Base-by-base conservation (phyloP, 352 stramenopile species). In the Globisporangium splendens region DNA sequence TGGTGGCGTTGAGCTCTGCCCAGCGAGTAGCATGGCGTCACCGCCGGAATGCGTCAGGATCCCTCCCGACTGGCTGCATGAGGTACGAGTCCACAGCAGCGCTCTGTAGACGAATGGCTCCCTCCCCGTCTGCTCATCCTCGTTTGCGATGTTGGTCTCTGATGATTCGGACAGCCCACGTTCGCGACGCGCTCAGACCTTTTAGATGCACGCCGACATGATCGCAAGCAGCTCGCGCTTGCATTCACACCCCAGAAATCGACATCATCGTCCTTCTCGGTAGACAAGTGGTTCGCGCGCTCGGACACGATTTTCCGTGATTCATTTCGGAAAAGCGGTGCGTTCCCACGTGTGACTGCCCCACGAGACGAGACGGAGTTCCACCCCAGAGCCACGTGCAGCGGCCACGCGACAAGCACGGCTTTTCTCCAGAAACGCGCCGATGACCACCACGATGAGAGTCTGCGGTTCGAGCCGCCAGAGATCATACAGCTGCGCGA, bases 11-110 rank as follows among this genome's bases (percentile, higher is more conserved):
- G 24, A 31, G 24, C 24, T 31, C 24, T 31, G 24, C 2, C 24
- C 5, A 2, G 24, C 24, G 24, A 31, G 24, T 5, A 13, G 15
- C n/a, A 77, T 77, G 69, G 43, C 69, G 24, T 54, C 67, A 1
- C 15, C 62, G 7, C 66, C 28, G 3, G 28, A 35, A 10, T 8
- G 67, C 43, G 52, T 82, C 50, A 75, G 72, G 66, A 77, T 87
- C 46, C 79, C 77, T 11, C 66, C 73, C 18, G 70, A 89, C 28
- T 89, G 79, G 79, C 63, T 85, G 12, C 73, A 61, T 47, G 59
- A 59, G 46, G 73, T 83, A 44, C 43, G 68, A 65, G 14, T 22
- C 24, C 24, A 31, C 24, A 31, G 24, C 5, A 6, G 24, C 24
- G 5, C 24, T 31, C 24, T 31, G 24, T 31, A 31, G 24, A 31